A percentile compares a stretch with the other conserved stretches of the same genome.
phyloP scores from a whole-genome alignment of 2,329 filamentous ascomycete species.

The Sphaerulina populicola region DNA sequence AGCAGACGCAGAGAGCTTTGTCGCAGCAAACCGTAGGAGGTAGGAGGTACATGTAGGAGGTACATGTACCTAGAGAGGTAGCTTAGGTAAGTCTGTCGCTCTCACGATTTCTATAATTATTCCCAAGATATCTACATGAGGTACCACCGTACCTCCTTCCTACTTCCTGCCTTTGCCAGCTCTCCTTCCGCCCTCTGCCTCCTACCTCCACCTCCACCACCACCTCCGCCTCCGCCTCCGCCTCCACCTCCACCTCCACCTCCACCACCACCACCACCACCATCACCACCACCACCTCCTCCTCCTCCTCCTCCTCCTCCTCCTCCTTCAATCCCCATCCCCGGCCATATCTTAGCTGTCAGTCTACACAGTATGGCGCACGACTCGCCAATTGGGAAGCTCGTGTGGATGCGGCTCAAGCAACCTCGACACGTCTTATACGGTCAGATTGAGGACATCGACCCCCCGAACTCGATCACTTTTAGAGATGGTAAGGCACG shows the following conservation, averaged over 20 bases:
- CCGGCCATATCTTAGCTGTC: background rate
- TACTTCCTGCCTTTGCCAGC: no score
- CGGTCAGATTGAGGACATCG: constrained; percentile 61
- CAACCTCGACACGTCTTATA: constrained; percentile 54
- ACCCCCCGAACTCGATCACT: constrained; percentile 31
- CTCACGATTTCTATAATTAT: no score
- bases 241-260: background rate
- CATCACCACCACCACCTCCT: no score
- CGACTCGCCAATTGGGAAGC: constrained; percentile 9
- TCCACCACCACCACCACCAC: no score
- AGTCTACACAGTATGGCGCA: background rate
- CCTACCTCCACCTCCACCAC: background rate
- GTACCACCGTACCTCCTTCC: no score
- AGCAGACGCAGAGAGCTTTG: background rate
- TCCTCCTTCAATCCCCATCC: background rate
- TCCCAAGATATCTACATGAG: no score
- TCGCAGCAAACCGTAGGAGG: no score
- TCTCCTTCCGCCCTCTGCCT: background rate
- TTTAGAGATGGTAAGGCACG: constrained; percentile 52
- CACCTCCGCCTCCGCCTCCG: no score
- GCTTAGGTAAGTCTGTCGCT: no score
- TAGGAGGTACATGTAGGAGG: no score
- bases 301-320: background rate
- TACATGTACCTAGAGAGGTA: no score
- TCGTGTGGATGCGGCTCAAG: constrained; percentile 55